Conservation (phyloP, 2,329 filamentous ascomycete species). For the Trematosphaeria pertusa region DNA sequence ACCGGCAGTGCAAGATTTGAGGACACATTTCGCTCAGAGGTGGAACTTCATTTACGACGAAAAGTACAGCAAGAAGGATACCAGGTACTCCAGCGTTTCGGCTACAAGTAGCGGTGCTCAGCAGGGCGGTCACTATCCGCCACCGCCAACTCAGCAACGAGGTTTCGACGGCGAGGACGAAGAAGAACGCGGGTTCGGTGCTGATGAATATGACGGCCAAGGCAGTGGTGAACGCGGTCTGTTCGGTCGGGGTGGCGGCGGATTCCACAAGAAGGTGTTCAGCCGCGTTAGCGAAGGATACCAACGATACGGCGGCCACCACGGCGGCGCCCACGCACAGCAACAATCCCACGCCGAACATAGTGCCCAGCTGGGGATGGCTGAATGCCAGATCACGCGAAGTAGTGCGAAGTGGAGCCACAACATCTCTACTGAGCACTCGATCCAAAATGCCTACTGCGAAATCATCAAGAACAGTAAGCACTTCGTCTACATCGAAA, state of each 20-base stretch:
- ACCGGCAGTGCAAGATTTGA: conserved; percentile 75
- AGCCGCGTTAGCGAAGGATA: conserved; percentile 33
- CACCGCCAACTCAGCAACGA: conserved; percentile 45
- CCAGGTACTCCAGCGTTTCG: conserved; percentile 53
- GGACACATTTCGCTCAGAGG: conserved; percentile 79
- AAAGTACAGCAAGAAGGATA: conserved; percentile 73
- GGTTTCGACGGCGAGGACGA: conserved; percentile 44
- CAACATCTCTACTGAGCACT: conserved; percentile 66
- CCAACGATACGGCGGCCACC: conserved; percentile 32
- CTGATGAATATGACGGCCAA: conserved; percentile 26
- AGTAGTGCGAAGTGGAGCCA: conserved; percentile 65
- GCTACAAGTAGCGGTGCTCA: conserved; percentile 39
- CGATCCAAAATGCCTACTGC: conserved; percentile 85
- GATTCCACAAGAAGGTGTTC: conserved; percentile 38
- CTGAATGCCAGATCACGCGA: conserved; percentile 47
- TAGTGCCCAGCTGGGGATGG: conserved; percentile 34
- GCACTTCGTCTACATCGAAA: conserved; percentile 82
- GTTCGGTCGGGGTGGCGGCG: conserved; percentile 31
- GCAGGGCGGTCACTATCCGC: conserved; percentile 51
- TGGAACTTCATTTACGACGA: conserved; percentile 92
- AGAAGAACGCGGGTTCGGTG: conserved; percentile 45
- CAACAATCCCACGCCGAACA: conserved; percentile 41
- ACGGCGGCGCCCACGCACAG: conserved; percentile 20
- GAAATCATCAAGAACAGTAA: conserved; percentile 71
- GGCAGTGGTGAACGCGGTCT: conserved; percentile 43